A percentile compares a stretch with the other conserved stretches of the same genome.
phyloP scores from a whole-genome alignment of 2,329 filamentous ascomycete genomes.

The Grosmannia clavigera region DNA sequence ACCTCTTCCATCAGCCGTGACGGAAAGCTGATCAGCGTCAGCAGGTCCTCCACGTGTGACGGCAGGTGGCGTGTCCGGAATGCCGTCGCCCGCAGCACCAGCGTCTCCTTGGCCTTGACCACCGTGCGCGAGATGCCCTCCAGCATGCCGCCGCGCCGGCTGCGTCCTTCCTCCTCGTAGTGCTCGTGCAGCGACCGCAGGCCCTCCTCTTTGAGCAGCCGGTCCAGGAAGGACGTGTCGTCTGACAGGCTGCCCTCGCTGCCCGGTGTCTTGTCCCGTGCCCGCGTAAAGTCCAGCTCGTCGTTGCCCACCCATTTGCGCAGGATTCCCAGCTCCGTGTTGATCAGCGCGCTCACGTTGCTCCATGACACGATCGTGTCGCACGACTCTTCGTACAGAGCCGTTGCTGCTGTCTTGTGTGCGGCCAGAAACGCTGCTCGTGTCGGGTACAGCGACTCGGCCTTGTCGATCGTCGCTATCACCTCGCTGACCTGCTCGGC shows the following conservation, averaged over 20 bases:
- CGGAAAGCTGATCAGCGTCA: conserved; percentile 94
- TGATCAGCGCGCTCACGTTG: conserved; percentile 93
- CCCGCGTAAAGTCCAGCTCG: conserved; percentile 78
- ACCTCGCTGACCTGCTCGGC: conserved; percentile 82
- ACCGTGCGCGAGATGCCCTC: conserved; percentile 75
- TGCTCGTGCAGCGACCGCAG: conserved; percentile 83
- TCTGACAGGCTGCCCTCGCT: conserved; percentile 57
- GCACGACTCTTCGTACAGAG: conserved; percentile 67
- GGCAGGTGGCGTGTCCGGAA: conserved; percentile 86
- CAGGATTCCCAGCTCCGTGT: conserved; percentile 80
- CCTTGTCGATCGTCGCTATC: conserved; percentile 80
- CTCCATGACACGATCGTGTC: conserved; percentile 91
- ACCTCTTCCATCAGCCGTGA: conserved; percentile 94
- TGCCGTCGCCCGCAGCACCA: conserved; percentile 73
- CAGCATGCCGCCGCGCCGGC: conserved; percentile 62
- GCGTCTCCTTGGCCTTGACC: conserved; percentile 80
- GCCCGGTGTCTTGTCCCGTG: conserved; percentile 54
- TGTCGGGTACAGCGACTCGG: conserved; percentile 75
- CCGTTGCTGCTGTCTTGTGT: conserved; percentile 65
- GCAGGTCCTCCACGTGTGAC: conserved; percentile 89
- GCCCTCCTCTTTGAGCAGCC: conserved; percentile 90
- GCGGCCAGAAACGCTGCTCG: conserved; percentile 59
- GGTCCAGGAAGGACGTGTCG: conserved; percentile 86
- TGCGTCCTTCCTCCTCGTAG: conserved; percentile 27
- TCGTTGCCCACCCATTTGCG: conserved; percentile 96